Base-by-base conservation (phyloP, 2,329 filamentous ascomycete species). In the Apiospora phragmitis region DNA sequence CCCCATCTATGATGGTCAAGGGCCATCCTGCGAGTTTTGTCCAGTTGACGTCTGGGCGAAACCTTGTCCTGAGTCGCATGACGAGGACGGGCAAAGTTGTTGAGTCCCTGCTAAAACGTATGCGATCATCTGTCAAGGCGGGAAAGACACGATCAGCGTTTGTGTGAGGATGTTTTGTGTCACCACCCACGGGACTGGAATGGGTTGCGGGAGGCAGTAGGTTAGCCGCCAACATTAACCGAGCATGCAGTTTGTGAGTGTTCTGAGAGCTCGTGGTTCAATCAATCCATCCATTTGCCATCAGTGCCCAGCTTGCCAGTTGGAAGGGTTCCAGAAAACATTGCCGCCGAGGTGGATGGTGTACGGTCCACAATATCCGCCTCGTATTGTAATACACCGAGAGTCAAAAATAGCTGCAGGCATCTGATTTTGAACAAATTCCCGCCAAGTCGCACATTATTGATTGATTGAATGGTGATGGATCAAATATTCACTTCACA, bases 211-310 rank as follows among this genome's bases (percentile, higher is more conserved):
- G 5, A 32, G 26, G 4, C 26, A 88, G 88, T 1, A 90, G 79
- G 72, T 91, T 90, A 0, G 18, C 92, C 92, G 0, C 93, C 93
- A 0, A 94, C 92, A 0, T 92, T 93, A 70, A 94, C 29, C 16
- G 55, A 55, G 51, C 26, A 18, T 9, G 26, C 43, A 21, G 43
- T 21, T 21, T 8, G 29, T 6, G 21, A 11, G 47, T 26, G 51
- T 29, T 35, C 16, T 35, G 16, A 12, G 29, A 59, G 29, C 8
- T 32, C 16, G 29, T 35, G 89, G 32, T 89, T 51, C 49, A 51
- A 32, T 55, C 49, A 55, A 21, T 32, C 47, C 2, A n/a, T 49
- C 47, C n/a, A n/a, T n/a, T n/a, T n/a, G n/a, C n/a, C n/a, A n/a
- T n/a, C n/a, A n/a, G n/a, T n/a, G n/a, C n/a, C n/a, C n/a, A n/a